Evolutionary conservation across 768 basidiomycete genomes (phyloP).

Genomic region (Amyloporia xantha): DNA sequence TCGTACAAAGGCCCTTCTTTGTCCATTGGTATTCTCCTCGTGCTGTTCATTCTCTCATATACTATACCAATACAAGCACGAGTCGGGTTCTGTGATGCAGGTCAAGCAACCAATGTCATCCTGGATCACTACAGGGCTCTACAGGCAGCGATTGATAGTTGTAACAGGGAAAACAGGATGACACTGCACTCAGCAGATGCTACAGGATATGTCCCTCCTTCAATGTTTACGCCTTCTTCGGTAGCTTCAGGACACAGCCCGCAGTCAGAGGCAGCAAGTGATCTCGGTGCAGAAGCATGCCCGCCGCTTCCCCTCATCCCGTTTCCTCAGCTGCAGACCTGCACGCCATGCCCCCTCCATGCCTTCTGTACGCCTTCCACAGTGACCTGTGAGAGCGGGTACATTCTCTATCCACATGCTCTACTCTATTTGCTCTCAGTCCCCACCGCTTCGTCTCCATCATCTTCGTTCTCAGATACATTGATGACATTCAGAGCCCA

Average conservation of each 20-base stretch:
- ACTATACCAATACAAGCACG: slow-evolving; percentile 51
- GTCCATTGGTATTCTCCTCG: slow-evolving; percentile 38
- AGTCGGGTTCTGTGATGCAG: slow-evolving; percentile 75
- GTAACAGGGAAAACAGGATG: slow-evolving; percentile 51
- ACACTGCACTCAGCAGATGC: slow-evolving; percentile 28
- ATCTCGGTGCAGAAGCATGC: slow-evolving; percentile 33
- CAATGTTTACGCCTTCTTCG: slow-evolving; percentile 9
- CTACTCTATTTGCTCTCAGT: slow-evolving; percentile 32
- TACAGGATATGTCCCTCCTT: slow-evolving; percentile 10
- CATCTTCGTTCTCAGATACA: slow-evolving; percentile 25
- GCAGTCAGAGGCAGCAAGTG: slow-evolving; percentile 14
- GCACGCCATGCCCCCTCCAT: slow-evolving; percentile 57
- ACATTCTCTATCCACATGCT: slow-evolving; percentile 53
- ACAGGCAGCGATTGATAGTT: slow-evolving; percentile 43
- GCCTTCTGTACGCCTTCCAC: slow-evolving; percentile 57
- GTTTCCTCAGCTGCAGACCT: slow-evolving; percentile 51
- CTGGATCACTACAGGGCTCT: slow-evolving; percentile 43
- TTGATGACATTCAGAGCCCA: slow-evolving; percentile 33
- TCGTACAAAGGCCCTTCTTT: slow-evolving; percentile 15
- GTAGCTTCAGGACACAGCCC: not conserved
- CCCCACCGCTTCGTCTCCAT: slow-evolving; percentile 36
- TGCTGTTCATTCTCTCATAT: slow-evolving; percentile 23
- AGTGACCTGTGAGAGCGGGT: slow-evolving; percentile 61
- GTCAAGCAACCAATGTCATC: slow-evolving; percentile 48
- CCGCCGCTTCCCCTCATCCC: slow-evolving; percentile 50